Base-by-base conservation (phyloP, 495 filamentous ascomycete genomes). In the Hypoxylon lienhwacheense region DNA sequence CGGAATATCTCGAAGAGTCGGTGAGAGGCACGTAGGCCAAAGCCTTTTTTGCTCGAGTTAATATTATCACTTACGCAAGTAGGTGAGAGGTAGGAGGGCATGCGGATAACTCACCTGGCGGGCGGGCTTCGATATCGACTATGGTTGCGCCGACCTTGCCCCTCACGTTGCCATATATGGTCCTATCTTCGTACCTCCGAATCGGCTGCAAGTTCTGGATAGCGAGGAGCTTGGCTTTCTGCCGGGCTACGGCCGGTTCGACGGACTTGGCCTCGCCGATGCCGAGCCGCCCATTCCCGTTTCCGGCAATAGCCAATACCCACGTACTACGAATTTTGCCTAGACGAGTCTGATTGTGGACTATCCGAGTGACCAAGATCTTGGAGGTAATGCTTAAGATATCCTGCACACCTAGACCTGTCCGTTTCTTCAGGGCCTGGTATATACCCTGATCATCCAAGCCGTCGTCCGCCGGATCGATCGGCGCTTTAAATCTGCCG, bases 261-360 rank as follows among this genome's bases (percentile, higher is more conserved):
- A 84, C 78, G 19, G 84, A 83, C 79, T 97, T 97, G 36, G 87
- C 90, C 71, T 91, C 85, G 11, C 95, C 93, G 46, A 97, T 78
- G 6, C 93, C 93, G 34, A 99, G 64, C 63, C 92, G 75, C 16
- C 93, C 93, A 47, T 92, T 79, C 25, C 78, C 76, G 66, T 97
- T 95, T 35, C 93, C 93, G 4, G 90, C 90, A 37, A 96, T 79
- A 4, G 81, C 80, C 32, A 96, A 71, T 53, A 76, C 70, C 66
- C 91, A 93, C 7, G 77, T 52, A 64, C 82, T 84, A 42, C 72
- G 71, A 45, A 97, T 83, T 80, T 97, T 99, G 60, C 93, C 93
- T 71, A 99, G 82, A 75, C 90, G 88, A 21, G 95, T 97, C 79
- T 96, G 91, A 71, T 99, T 99, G 53, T 80, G 74, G 35, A 99